Percentiles rank a stretch among this genome's conserved stretches.
Conservation (phyloP, 1,284 basidiomycete species). For the Leccinum subrobustum region DNA sequence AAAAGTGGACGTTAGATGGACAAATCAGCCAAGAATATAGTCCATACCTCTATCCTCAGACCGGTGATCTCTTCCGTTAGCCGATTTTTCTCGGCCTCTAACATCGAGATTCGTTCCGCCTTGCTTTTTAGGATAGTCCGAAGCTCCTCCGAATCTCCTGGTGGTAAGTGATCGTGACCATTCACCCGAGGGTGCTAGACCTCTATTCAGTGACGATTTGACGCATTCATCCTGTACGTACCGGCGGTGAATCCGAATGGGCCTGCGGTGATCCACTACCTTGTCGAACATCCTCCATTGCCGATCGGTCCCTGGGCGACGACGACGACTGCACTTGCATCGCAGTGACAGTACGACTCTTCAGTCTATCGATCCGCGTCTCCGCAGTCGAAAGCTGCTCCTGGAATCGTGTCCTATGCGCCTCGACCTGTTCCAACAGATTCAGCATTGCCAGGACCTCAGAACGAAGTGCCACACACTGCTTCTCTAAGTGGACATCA, state of each 20-base stretch:
- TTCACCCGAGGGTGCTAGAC: conserved; percentile 25
- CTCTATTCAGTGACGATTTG: conserved; percentile 6
- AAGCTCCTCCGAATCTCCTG: conserved; percentile 36
- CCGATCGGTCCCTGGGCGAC: conserved; percentile 39
- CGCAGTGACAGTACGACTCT: conserved; percentile 58
- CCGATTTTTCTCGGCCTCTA: conserved; percentile 44
- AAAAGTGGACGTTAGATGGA: conserved; percentile 8
- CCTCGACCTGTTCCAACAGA: conserved; percentile 54
- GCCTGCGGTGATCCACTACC: conserved; percentile 17
- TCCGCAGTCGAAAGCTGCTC: conserved; percentile 63
- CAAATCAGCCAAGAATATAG: background rate
- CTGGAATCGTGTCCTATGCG: conserved; percentile 54
- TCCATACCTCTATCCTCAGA: conserved; percentile 46
- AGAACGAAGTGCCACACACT: conserved; percentile 60
- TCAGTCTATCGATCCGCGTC: conserved; percentile 68
- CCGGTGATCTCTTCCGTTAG: conserved; percentile 43
- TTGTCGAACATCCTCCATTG: conserved; percentile 43
- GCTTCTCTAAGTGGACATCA: conserved; percentile 15
- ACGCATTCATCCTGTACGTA: conserved; percentile 49
- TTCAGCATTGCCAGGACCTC: conserved; percentile 59
- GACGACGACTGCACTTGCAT: conserved; percentile 38
- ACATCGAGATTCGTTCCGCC: conserved; percentile 30
- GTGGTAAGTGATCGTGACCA: conserved; percentile 25
- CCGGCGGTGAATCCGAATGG: conserved; percentile 48
- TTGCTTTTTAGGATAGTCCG: conserved; percentile 43